These are phyloP conservation scores for Didymellaceae sp. DNA, from an alignment of 2,329 filamentous ascomycete species.

Conservation along the genomic window DNA sequence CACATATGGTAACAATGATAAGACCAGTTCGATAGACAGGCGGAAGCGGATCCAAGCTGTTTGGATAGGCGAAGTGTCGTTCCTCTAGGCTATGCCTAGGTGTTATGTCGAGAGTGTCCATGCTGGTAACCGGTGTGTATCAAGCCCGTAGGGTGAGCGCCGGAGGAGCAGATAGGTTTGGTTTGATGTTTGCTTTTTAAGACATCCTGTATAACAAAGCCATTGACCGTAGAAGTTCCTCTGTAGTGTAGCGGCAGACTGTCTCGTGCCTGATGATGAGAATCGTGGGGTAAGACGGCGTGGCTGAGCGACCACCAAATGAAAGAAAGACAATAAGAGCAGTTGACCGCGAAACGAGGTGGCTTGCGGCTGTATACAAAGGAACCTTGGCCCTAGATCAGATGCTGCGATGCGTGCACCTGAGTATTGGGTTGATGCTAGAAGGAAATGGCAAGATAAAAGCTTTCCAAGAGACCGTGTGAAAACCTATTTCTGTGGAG, in stretches of 20 bases:
- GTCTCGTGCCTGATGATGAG: slow-evolving; percentile 7
- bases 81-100: slow-evolving; percentile 20
- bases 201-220: slow-evolving; percentile 24
- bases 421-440: neutral
- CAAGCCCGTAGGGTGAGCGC: neutral
- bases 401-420: neutral
- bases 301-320: neutral
- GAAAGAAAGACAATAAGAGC: neutral
- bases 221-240: slow-evolving; percentile 6
- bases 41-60: slow-evolving; percentile 43
- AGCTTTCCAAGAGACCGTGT: slow-evolving; percentile 2
- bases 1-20: slow-evolving; percentile 55
- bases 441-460: neutral
- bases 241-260: neutral
- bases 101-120: slow-evolving; percentile 20
- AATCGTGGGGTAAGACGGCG: slow-evolving; percentile 6
- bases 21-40: slow-evolving; percentile 49
- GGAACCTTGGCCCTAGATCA: slow-evolving; percentile 1
- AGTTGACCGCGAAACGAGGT: slow-evolving; percentile 14
- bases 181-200: slow-evolving; percentile 20
- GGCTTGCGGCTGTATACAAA: slow-evolving; percentile 18
- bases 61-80: slow-evolving; percentile 28
- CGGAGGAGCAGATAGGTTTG: no score
- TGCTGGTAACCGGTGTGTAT: slow-evolving; percentile 6
- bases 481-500: slow-evolving; percentile 7